Evolutionary conservation across 139 green algal genomes (phyloP).

Genomic region (Penium margaritaceum): DNA sequence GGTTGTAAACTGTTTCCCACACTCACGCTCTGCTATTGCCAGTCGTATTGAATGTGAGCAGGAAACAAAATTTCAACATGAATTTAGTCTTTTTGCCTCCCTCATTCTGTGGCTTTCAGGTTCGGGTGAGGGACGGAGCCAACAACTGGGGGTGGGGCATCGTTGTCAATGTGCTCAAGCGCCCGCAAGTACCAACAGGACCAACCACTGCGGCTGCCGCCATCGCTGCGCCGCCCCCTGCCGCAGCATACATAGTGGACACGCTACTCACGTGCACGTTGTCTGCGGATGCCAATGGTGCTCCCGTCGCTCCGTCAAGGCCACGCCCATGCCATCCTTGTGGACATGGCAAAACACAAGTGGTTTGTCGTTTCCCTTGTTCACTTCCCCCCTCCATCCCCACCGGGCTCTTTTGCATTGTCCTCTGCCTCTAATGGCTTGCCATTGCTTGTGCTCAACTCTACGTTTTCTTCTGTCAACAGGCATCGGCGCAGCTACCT

Average conservation of each 20-base stretch:
- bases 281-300: neutral
- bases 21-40: too few relatives aligned
- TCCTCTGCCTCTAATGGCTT: too few relatives aligned
- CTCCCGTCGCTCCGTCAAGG: too few relatives aligned
- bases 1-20: too few relatives aligned
- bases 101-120: conserved; percentile 13
- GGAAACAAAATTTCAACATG: too few relatives aligned
- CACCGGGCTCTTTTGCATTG: neutral
- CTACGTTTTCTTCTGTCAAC: too few relatives aligned
- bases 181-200: too few relatives aligned
- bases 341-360: neutral
- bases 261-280: conserved; percentile 53
- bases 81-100: neutral
- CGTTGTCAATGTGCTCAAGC: conserved; percentile 53
- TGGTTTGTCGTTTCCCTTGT: neutral
- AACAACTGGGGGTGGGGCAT: conserved; percentile 79
- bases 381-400: neutral
- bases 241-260: conserved; percentile 58
- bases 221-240: neutral
- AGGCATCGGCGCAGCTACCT: too few relatives aligned
- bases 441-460: too few relatives aligned
- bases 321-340: too few relatives aligned
- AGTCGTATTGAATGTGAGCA: too few relatives aligned
- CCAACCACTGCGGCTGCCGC: neutral
- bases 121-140: conserved; percentile 26